phyloP scores from a whole-genome alignment of 441 rosid species.

The Pelargonium myrrhifolium region DNA sequence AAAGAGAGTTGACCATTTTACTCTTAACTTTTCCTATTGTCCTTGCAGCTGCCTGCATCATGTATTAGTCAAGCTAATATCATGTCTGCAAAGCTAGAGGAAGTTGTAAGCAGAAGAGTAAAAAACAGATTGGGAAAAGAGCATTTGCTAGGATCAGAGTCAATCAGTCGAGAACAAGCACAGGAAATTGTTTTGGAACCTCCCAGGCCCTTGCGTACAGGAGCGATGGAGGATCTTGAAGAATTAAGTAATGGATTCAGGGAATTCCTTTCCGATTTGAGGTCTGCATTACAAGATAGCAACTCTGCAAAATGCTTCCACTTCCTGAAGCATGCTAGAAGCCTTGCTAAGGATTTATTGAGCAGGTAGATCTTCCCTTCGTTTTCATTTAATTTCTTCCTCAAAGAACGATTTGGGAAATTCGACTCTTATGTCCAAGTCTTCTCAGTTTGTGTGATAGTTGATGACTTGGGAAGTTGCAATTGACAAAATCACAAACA shows the following conservation, averaged over 20 bases:
- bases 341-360: slow-evolving; percentile 37
- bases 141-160: slow-evolving; percentile 12
- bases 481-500: no score
- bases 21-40: background rate
- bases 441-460: no score
- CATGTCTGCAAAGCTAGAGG: slow-evolving; percentile 70
- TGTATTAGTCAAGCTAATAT: slow-evolving; percentile 54
- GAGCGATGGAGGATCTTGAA: slow-evolving; percentile 18
- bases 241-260: slow-evolving; percentile 25
- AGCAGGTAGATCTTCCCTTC: slow-evolving; percentile 14
- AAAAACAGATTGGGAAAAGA: slow-evolving; percentile 19
- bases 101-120: slow-evolving; percentile 35
- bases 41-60: slow-evolving; percentile 55
- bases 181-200: slow-evolving; percentile 13
- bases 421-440: no score
- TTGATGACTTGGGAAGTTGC: no score
- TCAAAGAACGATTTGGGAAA: no score
- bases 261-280: slow-evolving; percentile 39
- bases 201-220: no score
- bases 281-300: slow-evolving; percentile 29
- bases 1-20: background rate
- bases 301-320: slow-evolving; percentile 31
- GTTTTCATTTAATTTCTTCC: no score
- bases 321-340: slow-evolving; percentile 39
- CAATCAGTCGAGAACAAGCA: slow-evolving; percentile 17